Base-by-base conservation (phyloP, 1,284 basidiomycete genomes). In the Macrocybe sp. region DNA sequence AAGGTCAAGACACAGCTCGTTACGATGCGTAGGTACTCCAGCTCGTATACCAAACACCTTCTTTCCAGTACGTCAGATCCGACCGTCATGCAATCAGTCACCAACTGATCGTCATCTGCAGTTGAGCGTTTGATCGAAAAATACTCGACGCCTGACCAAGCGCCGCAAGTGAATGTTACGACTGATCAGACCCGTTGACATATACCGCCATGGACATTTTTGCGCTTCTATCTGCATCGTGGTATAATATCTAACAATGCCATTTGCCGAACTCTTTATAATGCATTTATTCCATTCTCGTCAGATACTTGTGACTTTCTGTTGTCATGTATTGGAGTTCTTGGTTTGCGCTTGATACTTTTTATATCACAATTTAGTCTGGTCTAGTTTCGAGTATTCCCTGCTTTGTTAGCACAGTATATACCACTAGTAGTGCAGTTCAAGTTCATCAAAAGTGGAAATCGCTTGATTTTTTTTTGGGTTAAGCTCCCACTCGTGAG, bases 1-100 rank as follows among this genome's bases (percentile, higher is more conserved):
- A 76, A 77, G 54, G 78, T 91, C 43, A 75, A 77, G 37, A 79
- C 83, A 30, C 81, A 90, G 53, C 70, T 93, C 12, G 69, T 72
- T 37, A 80, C 69, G 59, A 85, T 92, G 76, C 79, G 85, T 47
- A 75, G 79, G 55, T 83, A 81, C 56, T 81, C 83, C 22, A 81
- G 78, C 58, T 76, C 79, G 28, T 85, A 89, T 62, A 85, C 77
- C 67, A 89, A 90, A 65, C 88, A 92, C 60, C 76, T 92, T 46
- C 74, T 78, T 41, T 81, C 90, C 37, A 89, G 89, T 90, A 62
- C 55, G 87, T 70, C 12, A 44, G 36, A 37, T 45, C 37, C 47
- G 56, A 14, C 41, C 37, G 48, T 29, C 52, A 48, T 37, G 0
- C 37, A 45, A 8, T 38, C 16, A 48, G 34, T 7, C 45, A 14